Percentiles rank a stretch among this genome's conserved stretches.
These are phyloP conservation scores for Ophiorrhiza pumila DNA, from an alignment of 257 asterid species.

Conservation along the genomic window DNA sequence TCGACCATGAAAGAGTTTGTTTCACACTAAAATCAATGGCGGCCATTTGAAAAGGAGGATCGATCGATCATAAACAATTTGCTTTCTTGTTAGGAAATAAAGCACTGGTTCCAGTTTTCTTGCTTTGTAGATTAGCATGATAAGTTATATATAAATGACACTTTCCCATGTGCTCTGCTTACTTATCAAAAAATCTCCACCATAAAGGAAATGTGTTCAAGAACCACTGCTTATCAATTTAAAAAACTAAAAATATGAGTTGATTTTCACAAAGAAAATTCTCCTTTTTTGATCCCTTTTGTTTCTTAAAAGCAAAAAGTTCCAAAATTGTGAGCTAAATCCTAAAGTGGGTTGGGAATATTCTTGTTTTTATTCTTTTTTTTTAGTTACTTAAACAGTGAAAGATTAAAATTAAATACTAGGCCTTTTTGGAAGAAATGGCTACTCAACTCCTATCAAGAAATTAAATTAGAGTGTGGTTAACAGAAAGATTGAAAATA, in stretches of 20 bases:
- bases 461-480: no score
- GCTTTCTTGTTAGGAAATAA: background rate
- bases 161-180: background rate
- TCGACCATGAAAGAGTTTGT: no score
- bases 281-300: background rate
- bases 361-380: no score
- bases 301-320: background rate
- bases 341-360: no score
- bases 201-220: background rate
- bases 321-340: no score
- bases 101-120: background rate
- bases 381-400: no score
- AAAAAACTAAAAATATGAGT: background rate
- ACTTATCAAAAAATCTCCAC: constrained; percentile 10
- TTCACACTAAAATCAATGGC: constrained; percentile 6
- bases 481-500: no score
- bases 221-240: background rate
- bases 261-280: background rate
- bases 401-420: no score
- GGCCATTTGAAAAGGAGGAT: background rate
- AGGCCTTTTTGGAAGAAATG: no score
- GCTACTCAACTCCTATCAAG: no score
- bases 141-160: background rate
- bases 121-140: constrained; percentile 3
- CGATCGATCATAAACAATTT: background rate